Conservation (phyloP, 2,329 filamentous ascomycete genomes). For the Fusarium sp. region DNA sequence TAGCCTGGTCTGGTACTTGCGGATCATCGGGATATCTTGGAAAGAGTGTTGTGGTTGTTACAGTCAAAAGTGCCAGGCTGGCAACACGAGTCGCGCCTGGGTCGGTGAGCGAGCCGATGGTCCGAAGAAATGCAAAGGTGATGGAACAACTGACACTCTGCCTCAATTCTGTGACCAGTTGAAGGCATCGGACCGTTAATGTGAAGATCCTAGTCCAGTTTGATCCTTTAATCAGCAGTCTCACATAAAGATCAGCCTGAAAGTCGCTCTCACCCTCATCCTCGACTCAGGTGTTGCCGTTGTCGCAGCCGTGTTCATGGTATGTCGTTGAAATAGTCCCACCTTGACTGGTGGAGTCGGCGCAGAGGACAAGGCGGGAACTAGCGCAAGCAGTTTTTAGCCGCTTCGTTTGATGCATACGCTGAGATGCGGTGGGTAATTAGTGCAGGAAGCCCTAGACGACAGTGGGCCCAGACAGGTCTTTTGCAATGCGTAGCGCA, state of each 20-base stretch:
- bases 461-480: slow-evolving; percentile 20
- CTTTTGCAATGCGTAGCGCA: slow-evolving; percentile 15
- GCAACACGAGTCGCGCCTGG: slow-evolving; percentile 23
- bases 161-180: not conserved
- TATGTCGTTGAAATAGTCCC: slow-evolving; percentile 43
- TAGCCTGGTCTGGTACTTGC: slow-evolving; percentile 11
- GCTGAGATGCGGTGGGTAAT: slow-evolving; percentile 10
- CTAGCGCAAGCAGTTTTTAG: slow-evolving; percentile 41
- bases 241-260: slow-evolving; percentile 8
- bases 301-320: slow-evolving; percentile 37
- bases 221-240: not conserved
- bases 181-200: not conserved
- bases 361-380: slow-evolving; percentile 39
- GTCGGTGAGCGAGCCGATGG: slow-evolving; percentile 26
- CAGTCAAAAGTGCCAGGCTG: slow-evolving; percentile 10
- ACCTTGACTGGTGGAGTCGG: slow-evolving; percentile 28
- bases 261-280: not conserved
- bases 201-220: not conserved
- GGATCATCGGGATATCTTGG: slow-evolving; percentile 14
- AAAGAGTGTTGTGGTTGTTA: not conserved
- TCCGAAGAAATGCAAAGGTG: slow-evolving; percentile 2
- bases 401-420: slow-evolving; percentile 44
- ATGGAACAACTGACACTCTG: not conserved
- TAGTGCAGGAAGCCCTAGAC: slow-evolving; percentile 7
- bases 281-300: slow-evolving; percentile 13